A percentile compares a stretch with the other conserved stretches of the same genome.
Evolutionary conservation across 345 rosid species (phyloP).

Genomic region (Linum tenue): DNA sequence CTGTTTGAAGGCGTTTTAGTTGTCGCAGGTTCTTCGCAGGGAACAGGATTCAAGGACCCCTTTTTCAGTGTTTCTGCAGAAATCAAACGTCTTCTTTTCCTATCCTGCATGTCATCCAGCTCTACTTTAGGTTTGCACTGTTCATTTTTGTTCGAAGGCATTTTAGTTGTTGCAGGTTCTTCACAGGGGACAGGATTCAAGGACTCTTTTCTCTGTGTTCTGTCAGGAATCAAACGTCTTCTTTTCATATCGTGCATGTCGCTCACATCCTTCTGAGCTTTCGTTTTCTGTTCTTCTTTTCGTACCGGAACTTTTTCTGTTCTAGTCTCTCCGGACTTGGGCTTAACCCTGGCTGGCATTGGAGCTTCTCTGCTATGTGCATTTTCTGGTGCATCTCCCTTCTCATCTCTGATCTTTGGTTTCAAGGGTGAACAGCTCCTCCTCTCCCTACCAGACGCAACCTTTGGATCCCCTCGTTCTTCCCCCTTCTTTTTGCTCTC

Average conservation of each 20-base stretch:
- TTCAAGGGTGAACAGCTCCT: not conserved
- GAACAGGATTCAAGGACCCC: constrained; percentile 13
- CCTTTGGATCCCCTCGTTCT: not conserved
- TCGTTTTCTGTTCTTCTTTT: not conserved
- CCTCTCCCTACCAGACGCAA: not conserved
- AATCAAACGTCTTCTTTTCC: constrained; percentile 12
- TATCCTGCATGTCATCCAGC: not conserved
- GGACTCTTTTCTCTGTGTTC: constrained; percentile 1
- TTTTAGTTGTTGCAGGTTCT: constrained; percentile 3
- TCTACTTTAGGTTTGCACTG: constrained; percentile 6
- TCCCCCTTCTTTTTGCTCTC: not conserved
- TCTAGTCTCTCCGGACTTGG: not conserved
- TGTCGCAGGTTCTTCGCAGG: constrained; percentile 2
- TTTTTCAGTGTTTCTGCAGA: constrained; percentile 12
- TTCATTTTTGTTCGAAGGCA: not conserved
- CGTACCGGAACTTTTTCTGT: not conserved
- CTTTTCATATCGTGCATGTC: constrained; percentile 1
- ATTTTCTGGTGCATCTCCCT: not conserved
- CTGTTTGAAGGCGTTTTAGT: not conserved
- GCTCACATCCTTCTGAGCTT: not conserved
- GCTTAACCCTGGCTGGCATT: not conserved
- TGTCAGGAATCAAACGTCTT: constrained; percentile 16
- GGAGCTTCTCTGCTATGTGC: not conserved
- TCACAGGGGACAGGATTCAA: not conserved
- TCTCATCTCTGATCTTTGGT: not conserved